Evolutionary conservation across 2,329 filamentous ascomycete genomes (phyloP), one percentile per base, ranked within the genome.

Genomic region (Alternaria ethzedia): DNA sequence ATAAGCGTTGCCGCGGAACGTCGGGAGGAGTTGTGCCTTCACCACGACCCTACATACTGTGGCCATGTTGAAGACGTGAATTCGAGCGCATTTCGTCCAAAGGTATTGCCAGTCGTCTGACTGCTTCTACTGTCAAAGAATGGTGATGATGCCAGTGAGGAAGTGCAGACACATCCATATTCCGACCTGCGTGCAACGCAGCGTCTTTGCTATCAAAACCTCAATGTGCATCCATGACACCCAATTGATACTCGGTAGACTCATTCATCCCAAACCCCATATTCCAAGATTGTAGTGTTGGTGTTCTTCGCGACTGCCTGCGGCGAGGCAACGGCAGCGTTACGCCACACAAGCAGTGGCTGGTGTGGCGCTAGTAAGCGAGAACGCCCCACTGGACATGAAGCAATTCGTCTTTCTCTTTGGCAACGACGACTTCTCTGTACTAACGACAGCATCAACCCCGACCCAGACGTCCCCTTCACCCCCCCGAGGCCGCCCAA

Each of bases 371-470:
- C 52, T 55, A 44, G 52, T 56, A 56, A 46, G 41, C 54, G 54
- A 56, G 41, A 52, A 52, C 49, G 49, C 49, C 41, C 43, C 52
- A 54, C 52, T 56, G 54, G 54, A 52, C 54, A 17, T 41, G 25
- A 49, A 47, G 54, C 54, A 49, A 49, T 49, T 45, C 43, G 28
- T 43, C 44, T 47, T 47, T 30, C 41, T 15, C 54, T 54, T 44
- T 54, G 54, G 43, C 54, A 57, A 46, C 54, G 54, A 56, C 54
- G 54, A 56, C 43, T 57, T 49, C 54, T 36, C 66, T 59, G 61
- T 64, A 77, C 75, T 75, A 76, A 77, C 73, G 70, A 69, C 71
- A 76, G 71, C 72, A 77, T 66, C 70, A 70, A 67, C 67, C 25
- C 70, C 72, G 70, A 67, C 68, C 43, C 70, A 72, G 70, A 73